Base-by-base conservation (phyloP, 75 land plant genomes). In the Cupressus sempervirens region DNA sequence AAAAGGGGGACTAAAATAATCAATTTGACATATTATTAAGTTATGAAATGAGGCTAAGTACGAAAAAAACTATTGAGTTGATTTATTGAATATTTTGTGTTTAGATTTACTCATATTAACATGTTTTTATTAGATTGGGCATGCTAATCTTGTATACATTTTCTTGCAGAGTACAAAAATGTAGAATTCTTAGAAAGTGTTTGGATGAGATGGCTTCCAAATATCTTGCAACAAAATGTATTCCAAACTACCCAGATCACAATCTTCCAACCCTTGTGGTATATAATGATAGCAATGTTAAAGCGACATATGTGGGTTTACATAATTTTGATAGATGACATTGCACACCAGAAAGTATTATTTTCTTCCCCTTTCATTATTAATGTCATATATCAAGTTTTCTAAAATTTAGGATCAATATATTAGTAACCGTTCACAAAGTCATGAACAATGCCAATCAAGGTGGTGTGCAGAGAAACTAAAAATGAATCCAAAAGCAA, bases 261-360 rank as follows among this genome's bases (percentile, higher is more conserved):
- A 96, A 94, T 85, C 91, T 97, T 81, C 99, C 99, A 52, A 96
- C 98, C 32, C 74, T 97, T 29, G 76, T 96, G 54, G 93, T 97
- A 65, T 97, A 97, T 86, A 97, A 97, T 80, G 91, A 88, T 45
- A 87, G 94, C 75, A 93, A 93, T 53, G 94, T 94, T 11, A 97
- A 97, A 91, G 98, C 92, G 73, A 96, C 92, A 67, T 88, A 92
- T 85, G 98, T 92, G 26, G 99, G 99, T 34, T 81, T 93, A 88
- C 92, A 88, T 84, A 87, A 90, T 74, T 96, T 96, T 91, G 98
- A 96, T 80, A 87, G 86, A 18, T 84, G 89, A 10, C 91, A 89
- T 75, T 96, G 99, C 88, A 94, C 99, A 23, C 93, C 96, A 82
- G 99, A 97, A 96, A 92, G 99, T 97, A 91, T 76, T 20, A 84